Percentiles rank a stretch among this genome's conserved stretches.
phyloP scores from a whole-genome alignment of 805 yeast species.

The Peterozyma toletana region DNA sequence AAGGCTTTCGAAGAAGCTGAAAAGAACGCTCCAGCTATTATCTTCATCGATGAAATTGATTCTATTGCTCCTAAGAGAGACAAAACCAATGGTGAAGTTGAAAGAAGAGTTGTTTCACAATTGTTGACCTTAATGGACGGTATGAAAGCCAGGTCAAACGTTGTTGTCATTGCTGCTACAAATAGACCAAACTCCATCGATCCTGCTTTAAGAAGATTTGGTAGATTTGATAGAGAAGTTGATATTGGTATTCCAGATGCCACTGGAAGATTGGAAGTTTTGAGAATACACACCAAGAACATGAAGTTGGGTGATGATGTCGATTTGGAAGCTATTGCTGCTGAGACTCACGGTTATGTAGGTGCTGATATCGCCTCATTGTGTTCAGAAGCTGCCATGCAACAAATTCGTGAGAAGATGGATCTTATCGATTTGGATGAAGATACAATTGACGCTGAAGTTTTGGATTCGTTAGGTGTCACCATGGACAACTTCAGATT shows the following conservation, averaged over 20 bases:
- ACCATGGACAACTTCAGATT: constrained; percentile 98
- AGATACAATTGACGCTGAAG: constrained; percentile 96
- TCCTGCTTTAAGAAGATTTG: constrained; percentile 80
- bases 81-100: constrained; percentile 99
- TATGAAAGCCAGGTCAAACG: constrained; percentile 98
- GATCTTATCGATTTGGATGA: constrained; percentile 93
- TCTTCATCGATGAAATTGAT: constrained; percentile 97
- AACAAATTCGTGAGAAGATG: constrained; percentile 99
- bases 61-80: constrained; percentile 99
- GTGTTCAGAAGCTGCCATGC: constrained; percentile 99
- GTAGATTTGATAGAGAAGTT: constrained; percentile 81
- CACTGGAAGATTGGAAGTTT: constrained; percentile 93
- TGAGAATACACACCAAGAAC: constrained; percentile 96
- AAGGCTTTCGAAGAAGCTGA: constrained; percentile 99
- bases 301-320: constrained; percentile 96
- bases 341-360: constrained; percentile 98
- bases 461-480: constrained; percentile 91
- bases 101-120: constrained; percentile 98
- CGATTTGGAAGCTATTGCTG: constrained; percentile 90
- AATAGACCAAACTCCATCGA: constrained; percentile 83
- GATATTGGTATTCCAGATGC: constrained; percentile 96
- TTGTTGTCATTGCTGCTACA: constrained; percentile 97
- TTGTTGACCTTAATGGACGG: constrained; percentile 98
- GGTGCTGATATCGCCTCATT: constrained; percentile 98
- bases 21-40: constrained; percentile 95